Evolutionary conservation across 75 land plant genomes (phyloP).

Genomic region (Larix kaempferi): DNA sequence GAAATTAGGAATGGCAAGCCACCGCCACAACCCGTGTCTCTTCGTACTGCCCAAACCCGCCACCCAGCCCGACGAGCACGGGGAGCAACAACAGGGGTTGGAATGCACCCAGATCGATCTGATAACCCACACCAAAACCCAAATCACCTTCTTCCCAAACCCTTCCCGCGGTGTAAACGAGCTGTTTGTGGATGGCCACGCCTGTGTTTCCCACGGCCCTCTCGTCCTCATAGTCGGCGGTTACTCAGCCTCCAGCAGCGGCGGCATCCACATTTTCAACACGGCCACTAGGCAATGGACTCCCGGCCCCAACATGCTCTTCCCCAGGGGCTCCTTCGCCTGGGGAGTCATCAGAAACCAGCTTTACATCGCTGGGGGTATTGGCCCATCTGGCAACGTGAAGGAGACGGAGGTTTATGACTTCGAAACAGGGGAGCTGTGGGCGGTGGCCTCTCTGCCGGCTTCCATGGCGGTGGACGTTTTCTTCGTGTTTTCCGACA

Average conservation of each 20-base stretch:
- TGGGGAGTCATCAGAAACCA: background rate
- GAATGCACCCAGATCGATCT: background rate
- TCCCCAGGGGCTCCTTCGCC: background rate
- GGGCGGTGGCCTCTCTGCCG: background rate
- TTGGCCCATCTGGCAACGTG: background rate
- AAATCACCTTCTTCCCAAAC: background rate
- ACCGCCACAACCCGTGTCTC: background rate
- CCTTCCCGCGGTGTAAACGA: background rate
- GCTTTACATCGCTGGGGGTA: constrained; percentile 2
- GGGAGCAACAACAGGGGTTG: background rate
- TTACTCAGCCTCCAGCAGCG: background rate
- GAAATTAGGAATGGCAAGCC: constrained; percentile 1
- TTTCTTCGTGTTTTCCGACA: background rate
- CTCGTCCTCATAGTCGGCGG: background rate
- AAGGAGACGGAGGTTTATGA: background rate
- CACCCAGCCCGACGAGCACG: background rate
- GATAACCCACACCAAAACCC: background rate
- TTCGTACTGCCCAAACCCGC: background rate
- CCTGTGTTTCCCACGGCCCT: background rate
- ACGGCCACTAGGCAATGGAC: background rate
- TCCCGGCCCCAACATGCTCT: background rate
- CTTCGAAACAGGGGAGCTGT: background rate
- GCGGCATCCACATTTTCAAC: background rate
- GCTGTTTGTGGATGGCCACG: background rate
- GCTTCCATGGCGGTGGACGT: background rate